Base-by-base conservation (phyloP, 306 rosid genomes). In the Pyrus bretschneideri region DNA sequence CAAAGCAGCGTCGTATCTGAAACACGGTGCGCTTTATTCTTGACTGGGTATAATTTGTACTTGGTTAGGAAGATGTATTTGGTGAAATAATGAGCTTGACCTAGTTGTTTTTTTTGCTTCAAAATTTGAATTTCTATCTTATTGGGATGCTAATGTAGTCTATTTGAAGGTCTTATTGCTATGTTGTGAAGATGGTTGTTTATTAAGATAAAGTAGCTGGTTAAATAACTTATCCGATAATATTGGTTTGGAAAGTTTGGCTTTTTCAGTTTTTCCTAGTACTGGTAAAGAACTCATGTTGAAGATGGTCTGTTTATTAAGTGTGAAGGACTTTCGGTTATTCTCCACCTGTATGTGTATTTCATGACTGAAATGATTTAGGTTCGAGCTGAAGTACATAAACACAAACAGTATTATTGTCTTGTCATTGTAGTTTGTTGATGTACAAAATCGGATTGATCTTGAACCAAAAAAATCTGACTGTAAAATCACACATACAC, bases 1-100 rank as follows among this genome's bases (percentile, higher is more conserved):
- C 86, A 6, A 89, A 85, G 87, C 80, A 73, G 70, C 86, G 91
- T 45, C 83, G 94, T 1, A 78, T 84, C 45, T 89, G 81, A 80
- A 45, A 67, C 62, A 23, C 17, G 0, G 12, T 31, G 65, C 49
- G 51, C 18, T 59, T 31, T 71, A 17, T 35, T 12, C 30, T 60
- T 23, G 3, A 22, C 14, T 60, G 65, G 15, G 76, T 72, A 22
- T 57, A 33, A 29, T 55, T 27, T 27, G 23, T n/a, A 57, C 51
- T 31, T n/a, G 76, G 54, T 52, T 57, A n/a, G 29, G 11, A 1
- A 31, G 30, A 54, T 4, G 76, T 9, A 55, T 55, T 30, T 22
- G 35, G 21, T 31, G 30, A 29, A 52, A 19, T 71, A 54, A 44
- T 33, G 65, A 33, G 65, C 22, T 55, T 55, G 75, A 27, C 30